Conservation (phyloP, 257 asterid genomes). For the Primulina tabacum region DNA sequence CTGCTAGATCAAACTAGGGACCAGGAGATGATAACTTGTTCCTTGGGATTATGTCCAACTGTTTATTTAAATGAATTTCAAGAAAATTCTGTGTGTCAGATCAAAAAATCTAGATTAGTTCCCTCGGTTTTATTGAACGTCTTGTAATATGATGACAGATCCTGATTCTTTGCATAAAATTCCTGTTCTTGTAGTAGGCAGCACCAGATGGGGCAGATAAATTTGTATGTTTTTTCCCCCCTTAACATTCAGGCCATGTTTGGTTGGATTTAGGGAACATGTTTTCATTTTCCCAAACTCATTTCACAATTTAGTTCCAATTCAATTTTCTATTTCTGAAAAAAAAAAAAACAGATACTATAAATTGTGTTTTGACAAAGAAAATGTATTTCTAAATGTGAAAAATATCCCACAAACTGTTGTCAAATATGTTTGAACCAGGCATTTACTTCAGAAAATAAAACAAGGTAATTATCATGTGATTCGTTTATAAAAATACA, state of each 20-base stretch:
- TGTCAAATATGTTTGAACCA: not conserved
- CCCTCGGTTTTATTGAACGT: too few relatives aligned
- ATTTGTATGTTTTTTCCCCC: too few relatives aligned
- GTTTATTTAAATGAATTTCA: not conserved
- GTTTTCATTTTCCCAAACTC: not conserved
- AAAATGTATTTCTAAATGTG: too few relatives aligned
- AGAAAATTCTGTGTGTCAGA: too few relatives aligned
- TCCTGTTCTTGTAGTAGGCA: not conserved
- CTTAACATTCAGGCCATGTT: too few relatives aligned
- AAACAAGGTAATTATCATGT: not conserved
- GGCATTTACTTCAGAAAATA: not conserved
- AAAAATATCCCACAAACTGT: too few relatives aligned
- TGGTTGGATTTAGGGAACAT: not conserved
- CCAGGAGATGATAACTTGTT: not conserved
- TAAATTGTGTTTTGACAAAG: too few relatives aligned
- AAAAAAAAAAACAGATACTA: too few relatives aligned
- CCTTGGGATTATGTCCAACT: not conserved
- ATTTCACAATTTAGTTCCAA: not conserved
- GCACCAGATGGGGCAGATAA: not conserved
- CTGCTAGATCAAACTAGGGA: not conserved
- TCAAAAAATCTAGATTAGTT: not conserved
- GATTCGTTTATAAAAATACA: not conserved
- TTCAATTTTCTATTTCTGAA: too few relatives aligned
- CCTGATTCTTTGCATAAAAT: not conserved
- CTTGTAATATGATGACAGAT: not conserved